A percentile compares a stretch with the other conserved stretches of the same genome.
phyloP scores from a whole-genome alignment of 495 filamentous ascomycete genomes.

The Penicillium alfredii region DNA sequence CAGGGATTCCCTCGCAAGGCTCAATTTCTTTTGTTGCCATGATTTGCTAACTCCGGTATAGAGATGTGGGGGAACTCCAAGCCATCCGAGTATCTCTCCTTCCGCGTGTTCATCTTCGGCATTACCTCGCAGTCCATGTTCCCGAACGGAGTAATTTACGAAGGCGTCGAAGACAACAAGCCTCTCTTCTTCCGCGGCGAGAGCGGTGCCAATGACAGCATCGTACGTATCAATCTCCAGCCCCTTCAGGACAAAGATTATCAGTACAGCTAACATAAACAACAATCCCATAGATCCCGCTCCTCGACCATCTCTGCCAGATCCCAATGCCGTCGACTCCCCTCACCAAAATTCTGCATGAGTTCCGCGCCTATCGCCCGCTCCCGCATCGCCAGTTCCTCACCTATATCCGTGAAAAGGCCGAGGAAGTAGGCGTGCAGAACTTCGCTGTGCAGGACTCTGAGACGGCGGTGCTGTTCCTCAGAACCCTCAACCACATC shows the following conservation, averaged over 20 bases:
- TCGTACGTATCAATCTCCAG: slow-evolving; percentile 39
- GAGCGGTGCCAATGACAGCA: slow-evolving; percentile 83
- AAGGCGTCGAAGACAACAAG: slow-evolving; percentile 64
- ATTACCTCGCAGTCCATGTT: slow-evolving; percentile 90
- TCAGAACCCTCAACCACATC: slow-evolving; percentile 72
- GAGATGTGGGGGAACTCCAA: slow-evolving; percentile 84
- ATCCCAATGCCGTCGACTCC: slow-evolving; percentile 79
- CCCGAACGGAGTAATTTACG: slow-evolving; percentile 80
- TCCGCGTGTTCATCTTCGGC: slow-evolving; percentile 92
- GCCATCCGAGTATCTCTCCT: slow-evolving; percentile 69
- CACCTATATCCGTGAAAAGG: slow-evolving; percentile 55
- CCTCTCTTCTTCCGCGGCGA: slow-evolving; percentile 77
- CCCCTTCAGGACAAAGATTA: slow-evolving; percentile 1
- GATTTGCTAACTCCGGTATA: slow-evolving; percentile 22
- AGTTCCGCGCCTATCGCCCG: slow-evolving; percentile 81
- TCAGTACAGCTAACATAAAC: slow-evolving; percentile 5
- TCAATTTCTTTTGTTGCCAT: background rate
- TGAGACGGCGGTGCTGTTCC: slow-evolving; percentile 54
- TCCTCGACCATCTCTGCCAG: slow-evolving; percentile 75
- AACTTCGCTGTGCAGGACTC: slow-evolving; percentile 54
- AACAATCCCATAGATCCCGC: slow-evolving; percentile 55
- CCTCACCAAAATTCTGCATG: slow-evolving; percentile 74
- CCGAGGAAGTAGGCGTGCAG: slow-evolving; percentile 51
- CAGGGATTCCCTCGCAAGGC: too few species aligned
- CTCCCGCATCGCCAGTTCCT: slow-evolving; percentile 82